Conservation (phyloP, 768 basidiomycete genomes). For the Pholiota microspora region DNA sequence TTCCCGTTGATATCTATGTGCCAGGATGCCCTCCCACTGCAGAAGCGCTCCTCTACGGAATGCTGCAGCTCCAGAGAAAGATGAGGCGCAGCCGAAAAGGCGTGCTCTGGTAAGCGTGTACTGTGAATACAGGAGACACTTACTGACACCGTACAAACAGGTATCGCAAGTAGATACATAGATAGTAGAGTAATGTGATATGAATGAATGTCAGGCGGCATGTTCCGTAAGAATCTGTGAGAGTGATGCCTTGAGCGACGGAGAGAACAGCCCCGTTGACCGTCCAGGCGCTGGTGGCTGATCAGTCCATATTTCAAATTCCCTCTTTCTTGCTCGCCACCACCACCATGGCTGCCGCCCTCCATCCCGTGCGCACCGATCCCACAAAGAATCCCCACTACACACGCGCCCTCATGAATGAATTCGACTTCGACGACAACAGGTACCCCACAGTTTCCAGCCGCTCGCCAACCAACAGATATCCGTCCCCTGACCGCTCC, state of each 20-base stretch:
- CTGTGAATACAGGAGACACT: background rate
- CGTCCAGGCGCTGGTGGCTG: background rate
- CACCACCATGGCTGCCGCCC: constrained; percentile 48
- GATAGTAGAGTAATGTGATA: constrained; percentile 1
- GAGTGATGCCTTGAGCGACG: background rate
- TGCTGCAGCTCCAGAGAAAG: constrained; percentile 96
- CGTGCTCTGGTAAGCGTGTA: constrained; percentile 70
- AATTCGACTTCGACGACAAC: constrained; percentile 63
- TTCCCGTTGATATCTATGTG: constrained; percentile 98
- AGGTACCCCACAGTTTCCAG: constrained; percentile 44
- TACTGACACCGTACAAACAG: constrained; percentile 25
- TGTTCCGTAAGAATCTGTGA: constrained; percentile 13
- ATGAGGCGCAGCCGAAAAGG: constrained; percentile 88
- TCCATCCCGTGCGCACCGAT: constrained; percentile 45
- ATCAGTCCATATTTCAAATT: background rate
- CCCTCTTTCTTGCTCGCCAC: constrained; percentile 20
- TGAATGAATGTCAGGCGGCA: constrained; percentile 14
- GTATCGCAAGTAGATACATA: constrained; percentile 49
- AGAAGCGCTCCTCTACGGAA: constrained; percentile 95
- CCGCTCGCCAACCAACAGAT: constrained; percentile 14
- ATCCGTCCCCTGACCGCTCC: constrained; percentile 14
- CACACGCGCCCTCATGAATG: constrained; percentile 54
- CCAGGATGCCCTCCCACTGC: constrained; percentile 94
- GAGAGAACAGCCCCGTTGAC: background rate
- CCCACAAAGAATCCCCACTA: constrained; percentile 39